Base-by-base conservation (phyloP, 2,329 filamentous ascomycete species). In the Fusarium sp. region DNA sequence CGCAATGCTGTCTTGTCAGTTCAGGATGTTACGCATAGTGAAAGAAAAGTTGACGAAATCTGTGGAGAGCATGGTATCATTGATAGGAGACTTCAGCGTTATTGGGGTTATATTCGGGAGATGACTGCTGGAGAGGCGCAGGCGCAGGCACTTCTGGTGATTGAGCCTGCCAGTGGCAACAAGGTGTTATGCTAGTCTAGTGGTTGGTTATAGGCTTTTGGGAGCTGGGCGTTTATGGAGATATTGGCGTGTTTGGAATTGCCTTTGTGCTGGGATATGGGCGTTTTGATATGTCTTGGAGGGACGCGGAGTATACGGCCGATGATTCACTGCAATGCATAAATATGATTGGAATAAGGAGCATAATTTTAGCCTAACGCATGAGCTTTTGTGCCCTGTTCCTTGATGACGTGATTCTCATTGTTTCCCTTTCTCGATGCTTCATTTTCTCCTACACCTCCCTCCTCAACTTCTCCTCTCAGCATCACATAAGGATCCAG, bases 401-500 rank as follows among this genome's bases (percentile, higher is more conserved):
- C 5, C 10, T 9, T 10, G 11, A 2, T 49, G 40, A 35, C n/a
- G 13, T 35, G 21, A 28, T 37, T 5, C 9, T n/a, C 9, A 13
- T 10, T 25, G 15, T 15, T 19, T 9, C 13, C 18, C 19, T 10
- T 11, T 6, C 19, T 8, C 5, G 9, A 25, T 56, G 10, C 16
- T 25, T 43, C 23, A 6, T 25, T 19, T 4, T 37, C 33, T 7
- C 4, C 11, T 23, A 12, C 8, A 15, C 53, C 11, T 44, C 8
- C 9, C 42, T 58, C 56, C 23, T 50, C 3, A 2, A 2, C 23
- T 47, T 19, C 56, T 59, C 56, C 32, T 59, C 32, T 2, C 18
- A 8, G 7, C 15, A 30, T n/a, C 40, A 8, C 40, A 2, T 16
- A 18, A 1, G 4, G 7, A 7, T 2, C 3, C 2, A n/a, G 1